Percentiles rank a stretch among this genome's conserved stretches.
phyloP scores from a whole-genome alignment of 495 filamentous ascomycete species.

The Penicillium lagena region DNA sequence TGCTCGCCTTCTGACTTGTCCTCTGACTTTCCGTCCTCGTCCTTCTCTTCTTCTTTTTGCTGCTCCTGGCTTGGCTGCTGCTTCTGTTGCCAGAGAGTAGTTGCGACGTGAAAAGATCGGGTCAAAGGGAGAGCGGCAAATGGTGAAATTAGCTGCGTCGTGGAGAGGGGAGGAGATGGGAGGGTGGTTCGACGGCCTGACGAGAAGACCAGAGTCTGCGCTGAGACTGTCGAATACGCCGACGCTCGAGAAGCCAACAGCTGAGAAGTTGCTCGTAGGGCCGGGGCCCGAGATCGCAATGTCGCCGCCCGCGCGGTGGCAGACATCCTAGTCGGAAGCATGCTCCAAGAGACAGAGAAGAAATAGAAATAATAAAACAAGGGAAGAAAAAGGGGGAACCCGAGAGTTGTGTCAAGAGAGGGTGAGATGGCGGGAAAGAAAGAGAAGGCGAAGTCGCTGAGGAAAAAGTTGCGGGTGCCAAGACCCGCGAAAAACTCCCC shows the following conservation, averaged over 20 bases:
- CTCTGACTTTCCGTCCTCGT: constrained; percentile 34
- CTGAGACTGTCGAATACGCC: constrained; percentile 22
- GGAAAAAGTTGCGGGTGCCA: constrained; percentile 41
- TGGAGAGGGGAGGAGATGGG: constrained; percentile 17
- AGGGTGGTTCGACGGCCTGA: constrained; percentile 4
- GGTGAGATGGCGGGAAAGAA: constrained; percentile 18
- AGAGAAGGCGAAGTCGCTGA: constrained; percentile 10
- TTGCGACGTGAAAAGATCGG: constrained; percentile 35
- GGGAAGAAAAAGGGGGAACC: constrained; percentile 17
- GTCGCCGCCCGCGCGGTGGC: constrained; percentile 37
- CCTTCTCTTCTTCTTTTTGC: constrained; percentile 36
- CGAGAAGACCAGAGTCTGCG: constrained; percentile 7
- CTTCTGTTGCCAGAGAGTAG: constrained; percentile 33
- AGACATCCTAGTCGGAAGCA: constrained; percentile 39
- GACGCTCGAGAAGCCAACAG: constrained; percentile 46
- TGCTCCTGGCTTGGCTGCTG: constrained; percentile 23
- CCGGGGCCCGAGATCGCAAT: constrained; percentile 27
- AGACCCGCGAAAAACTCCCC: constrained; percentile 39
- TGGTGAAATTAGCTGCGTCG: constrained; percentile 30
- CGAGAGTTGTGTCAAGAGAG: constrained; percentile 21
- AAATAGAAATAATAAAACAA: constrained; percentile 6
- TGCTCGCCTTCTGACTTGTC: constrained; percentile 25
- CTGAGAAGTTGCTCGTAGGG: constrained; percentile 46
- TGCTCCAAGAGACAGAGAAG: constrained; percentile 19
- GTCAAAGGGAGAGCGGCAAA: constrained; percentile 35